Base-by-base conservation (phyloP, 768 basidiomycete genomes). In the Neoboletus subvelutipes region DNA sequence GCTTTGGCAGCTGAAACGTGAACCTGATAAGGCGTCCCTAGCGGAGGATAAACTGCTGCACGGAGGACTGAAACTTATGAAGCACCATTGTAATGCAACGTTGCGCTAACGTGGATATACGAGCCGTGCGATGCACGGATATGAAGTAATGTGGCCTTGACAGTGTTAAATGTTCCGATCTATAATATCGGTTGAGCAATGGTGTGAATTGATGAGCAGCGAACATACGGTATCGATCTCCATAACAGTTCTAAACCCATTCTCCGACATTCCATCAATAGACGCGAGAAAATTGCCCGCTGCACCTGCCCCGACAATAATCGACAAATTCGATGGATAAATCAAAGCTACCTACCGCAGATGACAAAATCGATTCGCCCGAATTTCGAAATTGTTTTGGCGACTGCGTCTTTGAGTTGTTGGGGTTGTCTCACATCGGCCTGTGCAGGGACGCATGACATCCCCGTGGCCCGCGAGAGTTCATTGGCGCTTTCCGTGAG, bases 1-100 rank as follows among this genome's bases (percentile, higher is more conserved):
- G 96, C 94, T 72, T 98, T 99, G 24, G 95, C 95, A 10, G 94
- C 92, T 13, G 92, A 92, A 13, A 96, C 93, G 66, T 98, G 96
- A 9, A 84, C 92, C 73, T 98, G 95, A 71, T 86, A 92, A 0
- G 92, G 90, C 9, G 85, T 85, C 12, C 78, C 92, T 90, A 64
- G 11, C 33, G 48, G 40, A 24, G 46, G 53, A 52, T 60, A 11
- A 54, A 42, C 3, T 2, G 34, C 18, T 18, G 39, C 11, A 6
- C n/a, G 17, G 11, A 10, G 47, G 0, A 52, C 18, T 57, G 5
- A 15, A 53, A 50, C 49, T 28, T 4, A 22, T 17, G 26, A 24
- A 26, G 59, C 61, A 89, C 92, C 91, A 53, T 73, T 80, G 73
- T 92, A 90, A 73, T 98, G 96, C 45, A 98, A 71, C 11, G 89